Evolutionary conservation across 2,329 filamentous ascomycete species (phyloP).

Genomic region (Diaporthe longicolla): DNA sequence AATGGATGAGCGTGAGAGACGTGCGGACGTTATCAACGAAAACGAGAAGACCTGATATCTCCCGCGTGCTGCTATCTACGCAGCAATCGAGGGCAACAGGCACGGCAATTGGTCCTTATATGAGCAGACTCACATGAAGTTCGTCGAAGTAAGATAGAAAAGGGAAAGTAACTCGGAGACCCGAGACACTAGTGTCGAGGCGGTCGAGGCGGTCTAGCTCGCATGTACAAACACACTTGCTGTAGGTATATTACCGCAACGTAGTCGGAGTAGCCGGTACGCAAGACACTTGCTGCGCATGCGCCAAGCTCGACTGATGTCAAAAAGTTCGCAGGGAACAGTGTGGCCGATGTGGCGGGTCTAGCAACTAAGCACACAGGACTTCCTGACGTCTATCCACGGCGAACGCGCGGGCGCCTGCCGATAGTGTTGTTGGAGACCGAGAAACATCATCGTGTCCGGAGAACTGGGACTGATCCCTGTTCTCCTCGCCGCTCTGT

Average conservation of each 20-base stretch:
- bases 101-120: slow-evolving; percentile 21
- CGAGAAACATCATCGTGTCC: slow-evolving; percentile 39
- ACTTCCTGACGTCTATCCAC: slow-evolving; percentile 24
- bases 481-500: slow-evolving; percentile 36
- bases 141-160: slow-evolving; percentile 27
- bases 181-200: slow-evolving; percentile 40
- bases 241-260: slow-evolving; percentile 28
- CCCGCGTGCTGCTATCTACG: background rate
- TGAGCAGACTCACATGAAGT: slow-evolving; percentile 24
- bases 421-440: slow-evolving; percentile 21
- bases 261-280: slow-evolving; percentile 38
- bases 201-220: slow-evolving; percentile 39
- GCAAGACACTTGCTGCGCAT: slow-evolving; percentile 16
- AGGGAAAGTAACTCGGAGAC: slow-evolving; percentile 35
- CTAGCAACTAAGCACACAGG: slow-evolving; percentile 26
- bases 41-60: background rate
- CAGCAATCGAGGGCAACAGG: slow-evolving; percentile 12
- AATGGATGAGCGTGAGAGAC: background rate
- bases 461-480: slow-evolving; percentile 34
- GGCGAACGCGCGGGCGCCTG: slow-evolving; percentile 15
- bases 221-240: slow-evolving; percentile 38
- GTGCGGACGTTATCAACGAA: background rate
- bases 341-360: slow-evolving; percentile 39
- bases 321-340: slow-evolving; percentile 19
- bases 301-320: slow-evolving; percentile 35